Base-by-base conservation (phyloP, 2,329 filamentous ascomycete species). In the Neodidymelliopsis sp. region DNA sequence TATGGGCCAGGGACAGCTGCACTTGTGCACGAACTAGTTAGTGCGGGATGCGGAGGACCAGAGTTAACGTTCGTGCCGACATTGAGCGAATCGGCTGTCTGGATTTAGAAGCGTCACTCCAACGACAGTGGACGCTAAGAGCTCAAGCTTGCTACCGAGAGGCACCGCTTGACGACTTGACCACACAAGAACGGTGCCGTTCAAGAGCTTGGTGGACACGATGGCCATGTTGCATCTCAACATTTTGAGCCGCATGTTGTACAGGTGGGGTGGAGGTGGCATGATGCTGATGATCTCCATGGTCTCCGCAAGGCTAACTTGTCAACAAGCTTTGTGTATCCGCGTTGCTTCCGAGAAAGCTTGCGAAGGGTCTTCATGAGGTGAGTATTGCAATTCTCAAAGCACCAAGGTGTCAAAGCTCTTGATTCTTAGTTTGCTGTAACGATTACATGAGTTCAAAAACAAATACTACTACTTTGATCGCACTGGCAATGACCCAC, bases 81-180 rank as follows among this genome's bases (percentile, higher is more conserved):
- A 59, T 49, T 39, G 18, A 19, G 31, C 62, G 43, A 65, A 65
- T 65, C 30, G 49, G 53, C 27, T 30, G 18, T 8, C 15, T 13
- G 8, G 31, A 20, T 20, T 10, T 7, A 36, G 18, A 22, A 43
- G n/a, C 34, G 33, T 24, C 29, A 12, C 37, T 7, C 4, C 29
- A 10, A 22, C 23, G 23, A 24, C 4, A 10, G 2, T 24, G 25
- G 23, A 20, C 41, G 40, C 47, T 50, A 50, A 25, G 19, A 20
- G 4, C 7, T 40, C 36, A 25, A 30, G 30, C 25, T 24, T n/a
- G n/a, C n/a, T n/a, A n/a, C n/a, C n/a, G n/a, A 27, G 18, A 29
- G 15, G 28, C 8, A 25, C 46, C 46, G 29, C 9, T 40, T 24
- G 40, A 35, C 29, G 36, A 35, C 47, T 45, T 40, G 29, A 23